Percentiles rank a stretch among this genome's conserved stretches.
Evolutionary conservation across 2,329 filamentous ascomycete genomes (phyloP).

Genomic region (Capronia coronata): DNA sequence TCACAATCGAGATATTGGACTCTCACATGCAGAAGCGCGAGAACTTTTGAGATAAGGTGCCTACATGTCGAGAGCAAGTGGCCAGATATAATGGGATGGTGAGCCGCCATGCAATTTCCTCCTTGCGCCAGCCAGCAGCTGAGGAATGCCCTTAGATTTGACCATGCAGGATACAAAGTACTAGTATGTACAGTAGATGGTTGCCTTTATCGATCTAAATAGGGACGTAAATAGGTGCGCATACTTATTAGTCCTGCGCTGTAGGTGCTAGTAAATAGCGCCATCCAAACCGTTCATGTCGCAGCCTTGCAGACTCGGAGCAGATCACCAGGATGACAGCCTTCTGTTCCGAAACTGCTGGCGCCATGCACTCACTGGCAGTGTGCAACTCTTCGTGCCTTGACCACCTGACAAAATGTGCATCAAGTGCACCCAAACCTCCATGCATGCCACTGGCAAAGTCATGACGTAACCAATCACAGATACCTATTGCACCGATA

Average conservation of each 20-base stretch:
- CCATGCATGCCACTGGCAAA: not conserved
- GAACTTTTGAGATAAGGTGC: too few relatives aligned
- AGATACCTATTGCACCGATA: too few relatives aligned
- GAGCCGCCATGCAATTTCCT: not conserved
- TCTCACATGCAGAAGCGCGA: not conserved
- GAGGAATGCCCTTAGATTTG: not conserved
- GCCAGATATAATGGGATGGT: too few relatives aligned
- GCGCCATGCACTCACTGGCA: too few relatives aligned
- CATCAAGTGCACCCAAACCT: not conserved
- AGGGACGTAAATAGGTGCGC: too few relatives aligned
- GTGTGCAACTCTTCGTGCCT: not conserved
- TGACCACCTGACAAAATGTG: not conserved
- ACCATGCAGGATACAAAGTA: too few relatives aligned
- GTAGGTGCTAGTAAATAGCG: too few relatives aligned
- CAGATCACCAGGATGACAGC: not conserved
- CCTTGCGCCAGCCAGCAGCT: conserved; percentile 2
- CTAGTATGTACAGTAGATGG: too few relatives aligned
- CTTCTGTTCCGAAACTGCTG: not conserved
- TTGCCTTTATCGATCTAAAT: too few relatives aligned
- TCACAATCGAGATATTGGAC: too few relatives aligned
- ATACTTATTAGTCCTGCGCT: too few relatives aligned
- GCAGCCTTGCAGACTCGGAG: conserved; percentile 6
- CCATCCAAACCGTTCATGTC: not conserved
- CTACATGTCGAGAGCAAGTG: not conserved
- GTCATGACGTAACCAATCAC: conserved; percentile 19